Base-by-base conservation (phyloP, 257 asterid species). In the Lantana camara region DNA sequence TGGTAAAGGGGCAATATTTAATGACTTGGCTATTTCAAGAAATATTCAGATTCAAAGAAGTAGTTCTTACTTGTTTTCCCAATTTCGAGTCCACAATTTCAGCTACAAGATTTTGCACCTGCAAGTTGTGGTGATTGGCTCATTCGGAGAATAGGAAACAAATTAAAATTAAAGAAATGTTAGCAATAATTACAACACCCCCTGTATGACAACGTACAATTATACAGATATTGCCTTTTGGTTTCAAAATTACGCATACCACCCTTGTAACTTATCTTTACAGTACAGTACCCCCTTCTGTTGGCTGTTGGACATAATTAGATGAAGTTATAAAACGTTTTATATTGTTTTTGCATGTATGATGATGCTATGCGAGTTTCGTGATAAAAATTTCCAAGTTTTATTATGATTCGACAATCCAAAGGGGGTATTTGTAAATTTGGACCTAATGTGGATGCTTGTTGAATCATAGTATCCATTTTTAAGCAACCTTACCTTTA, bases 81-180 rank as follows among this genome's bases (percentile, higher is more conserved):
- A 93, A 70, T 73, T 90, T 87, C 40, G 97, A 90, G 79, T 90
- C 96, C 15, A 81, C 80, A 19, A 93, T 86, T 83, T 93, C 99
- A 3, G 91, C 97, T 29, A 90, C 99, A 38, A 93, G 90, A 73
- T 93, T 93, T 45, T 93, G 97, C 71, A 82, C 95, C 98, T 93
- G 84, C 48, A 69, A 66, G 52, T 60, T 59, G 52, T 7, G 7
- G 52, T 34, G 72, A 23, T 50, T 19, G 56, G 27, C 58, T 37
- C 14, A 30, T 67, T 55, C 9, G 35, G 29, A 59, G 32, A 34
- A 35, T 35, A 52, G 38, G 55, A 38, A 23, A 16, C 27, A 44
- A 24, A 30, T 40, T 11, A 38, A 37, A 60, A 46, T 38, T 23
- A 27, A 27, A 27, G 32, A 27, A 2, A 27, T 2, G 2, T 27